Conservation (phyloP, 2,329 filamentous ascomycete genomes). For the Microcyclospora tardicrescens region DNA sequence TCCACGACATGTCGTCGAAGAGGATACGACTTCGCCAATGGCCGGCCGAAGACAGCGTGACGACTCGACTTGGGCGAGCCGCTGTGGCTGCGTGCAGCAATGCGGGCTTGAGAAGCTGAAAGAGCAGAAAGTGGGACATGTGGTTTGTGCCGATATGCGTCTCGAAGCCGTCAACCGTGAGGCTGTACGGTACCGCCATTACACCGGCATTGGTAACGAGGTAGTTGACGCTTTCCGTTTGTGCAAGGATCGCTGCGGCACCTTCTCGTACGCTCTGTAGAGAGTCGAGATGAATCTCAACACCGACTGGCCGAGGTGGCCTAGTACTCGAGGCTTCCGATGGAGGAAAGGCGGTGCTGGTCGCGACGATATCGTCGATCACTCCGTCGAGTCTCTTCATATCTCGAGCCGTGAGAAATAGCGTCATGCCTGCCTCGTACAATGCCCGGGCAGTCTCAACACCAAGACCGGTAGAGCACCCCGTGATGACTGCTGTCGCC, state of each 20-base stretch:
- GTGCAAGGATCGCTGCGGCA: constrained; percentile 20
- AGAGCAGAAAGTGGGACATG: constrained; percentile 42
- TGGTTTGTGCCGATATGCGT: constrained; percentile 42
- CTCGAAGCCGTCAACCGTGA: constrained; percentile 37
- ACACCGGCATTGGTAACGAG: constrained; percentile 11
- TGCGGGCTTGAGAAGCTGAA: constrained; percentile 35
- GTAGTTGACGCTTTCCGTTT: constrained; percentile 24
- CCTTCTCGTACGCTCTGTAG: constrained; percentile 21
- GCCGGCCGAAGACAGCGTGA: constrained; percentile 26
- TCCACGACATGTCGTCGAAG: constrained; percentile 3
- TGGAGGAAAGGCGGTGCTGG: constrained; percentile 2
- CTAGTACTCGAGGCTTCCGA: constrained; percentile 1
- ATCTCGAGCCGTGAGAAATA: constrained; percentile 34
- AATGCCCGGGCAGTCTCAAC: constrained; percentile 34
- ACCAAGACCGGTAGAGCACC: constrained; percentile 34
- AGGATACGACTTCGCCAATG: constrained; percentile 9
- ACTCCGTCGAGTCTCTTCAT: constrained; percentile 26
- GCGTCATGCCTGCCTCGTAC: constrained; percentile 31
- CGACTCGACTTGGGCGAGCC: constrained; percentile 30
- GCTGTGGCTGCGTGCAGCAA: constrained; percentile 26
- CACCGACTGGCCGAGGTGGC: constrained; percentile 8
- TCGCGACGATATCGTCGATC: constrained; percentile 17
- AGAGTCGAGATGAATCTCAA: constrained; percentile 22
- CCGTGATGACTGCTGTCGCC: constrained; percentile 32
- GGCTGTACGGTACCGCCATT: constrained; percentile 14